Evolutionary conservation across 108 stramenopile genomes (phyloP).

Genomic region (Skeletonema grethae): DNA sequence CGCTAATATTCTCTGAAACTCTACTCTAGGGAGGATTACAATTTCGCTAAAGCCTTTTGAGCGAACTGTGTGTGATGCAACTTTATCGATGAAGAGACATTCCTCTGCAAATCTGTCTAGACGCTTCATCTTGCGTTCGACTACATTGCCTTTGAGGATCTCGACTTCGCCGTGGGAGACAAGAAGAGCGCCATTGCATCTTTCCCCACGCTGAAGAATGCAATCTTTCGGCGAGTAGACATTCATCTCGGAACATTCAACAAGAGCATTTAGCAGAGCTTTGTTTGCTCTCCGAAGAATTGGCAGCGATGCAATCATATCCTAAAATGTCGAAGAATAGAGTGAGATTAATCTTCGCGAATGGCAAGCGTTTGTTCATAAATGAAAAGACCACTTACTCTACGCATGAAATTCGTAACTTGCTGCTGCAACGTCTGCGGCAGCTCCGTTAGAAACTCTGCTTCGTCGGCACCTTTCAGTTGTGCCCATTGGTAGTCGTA

Average conservation of each 20-base stretch:
- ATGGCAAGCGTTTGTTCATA: background rate
- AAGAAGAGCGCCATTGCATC: constrained; percentile 27
- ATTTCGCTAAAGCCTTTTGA: constrained; percentile 52
- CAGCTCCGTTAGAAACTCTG: constrained; percentile 37
- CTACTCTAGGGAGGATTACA: constrained; percentile 29
- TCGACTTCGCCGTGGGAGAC: constrained; percentile 42
- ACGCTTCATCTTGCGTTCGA: constrained; percentile 46
- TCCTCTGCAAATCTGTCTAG: constrained; percentile 49
- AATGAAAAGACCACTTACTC: constrained; percentile 4
- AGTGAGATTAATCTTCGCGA: background rate
- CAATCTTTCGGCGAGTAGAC: constrained; percentile 54
- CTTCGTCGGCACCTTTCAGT: constrained; percentile 43
- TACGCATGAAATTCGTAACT: constrained; percentile 46
- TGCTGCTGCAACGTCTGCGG: constrained; percentile 47
- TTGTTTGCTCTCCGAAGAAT: constrained; percentile 46
- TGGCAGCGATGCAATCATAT: constrained; percentile 42
- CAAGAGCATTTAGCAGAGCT: constrained; percentile 47
- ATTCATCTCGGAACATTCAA: constrained; percentile 46
- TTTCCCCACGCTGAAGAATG: constrained; percentile 40
- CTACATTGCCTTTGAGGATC: constrained; percentile 32
- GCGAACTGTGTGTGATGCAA: constrained; percentile 17
- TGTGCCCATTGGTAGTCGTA: constrained; percentile 50
- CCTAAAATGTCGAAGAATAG: background rate
- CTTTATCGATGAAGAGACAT: constrained; percentile 34
- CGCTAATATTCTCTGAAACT: constrained; percentile 41